Evolutionary conservation across 1,139 yeast genomes (phyloP).

Genomic region (Groenewaldozyma auringiensis): DNA sequence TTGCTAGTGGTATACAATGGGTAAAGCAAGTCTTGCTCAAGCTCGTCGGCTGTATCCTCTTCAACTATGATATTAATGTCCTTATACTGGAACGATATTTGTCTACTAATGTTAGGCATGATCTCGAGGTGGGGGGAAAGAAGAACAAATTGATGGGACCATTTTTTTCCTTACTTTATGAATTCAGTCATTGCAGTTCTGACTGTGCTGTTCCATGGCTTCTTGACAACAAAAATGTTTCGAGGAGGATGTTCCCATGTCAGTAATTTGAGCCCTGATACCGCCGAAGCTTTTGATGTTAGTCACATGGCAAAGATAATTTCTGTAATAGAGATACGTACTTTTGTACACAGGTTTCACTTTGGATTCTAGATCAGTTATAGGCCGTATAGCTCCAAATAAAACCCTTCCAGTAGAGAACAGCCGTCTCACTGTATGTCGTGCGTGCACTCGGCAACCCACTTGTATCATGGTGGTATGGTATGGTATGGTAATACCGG

Average conservation of each 20-base stretch:
- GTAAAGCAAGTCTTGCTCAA: slow-evolving; percentile 38
- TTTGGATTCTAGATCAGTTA: slow-evolving; percentile 1
- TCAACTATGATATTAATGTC: slow-evolving; percentile 70
- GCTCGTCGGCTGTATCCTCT: slow-evolving; percentile 67
- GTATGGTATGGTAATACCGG: no score
- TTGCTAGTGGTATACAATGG: slow-evolving; percentile 23
- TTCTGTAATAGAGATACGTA: slow-evolving; percentile 1
- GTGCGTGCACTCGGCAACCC: no score
- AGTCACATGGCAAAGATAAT: no score
- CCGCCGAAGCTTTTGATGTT: slow-evolving; percentile 6
- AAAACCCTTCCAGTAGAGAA: neutral
- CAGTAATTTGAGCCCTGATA: slow-evolving; percentile 18
- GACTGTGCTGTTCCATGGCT: slow-evolving; percentile 69
- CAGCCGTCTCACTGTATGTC: neutral
- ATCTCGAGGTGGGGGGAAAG: neutral
- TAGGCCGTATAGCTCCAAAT: neutral
- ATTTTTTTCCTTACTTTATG: slow-evolving; percentile 31
- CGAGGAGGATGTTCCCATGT: slow-evolving; percentile 38
- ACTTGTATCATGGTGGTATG: no score
- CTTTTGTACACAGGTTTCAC: slow-evolving; percentile 5
- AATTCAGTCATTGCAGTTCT: slow-evolving; percentile 60
- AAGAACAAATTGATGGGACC: slow-evolving; percentile 1
- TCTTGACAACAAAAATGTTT: slow-evolving; percentile 72
- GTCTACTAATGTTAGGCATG: slow-evolving; percentile 35
- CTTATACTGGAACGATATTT: slow-evolving; percentile 40